These are phyloP conservation scores for Hyphodiscus sp. DNA, from an alignment of 2,329 filamentous ascomycete species.

Conservation along the genomic window DNA sequence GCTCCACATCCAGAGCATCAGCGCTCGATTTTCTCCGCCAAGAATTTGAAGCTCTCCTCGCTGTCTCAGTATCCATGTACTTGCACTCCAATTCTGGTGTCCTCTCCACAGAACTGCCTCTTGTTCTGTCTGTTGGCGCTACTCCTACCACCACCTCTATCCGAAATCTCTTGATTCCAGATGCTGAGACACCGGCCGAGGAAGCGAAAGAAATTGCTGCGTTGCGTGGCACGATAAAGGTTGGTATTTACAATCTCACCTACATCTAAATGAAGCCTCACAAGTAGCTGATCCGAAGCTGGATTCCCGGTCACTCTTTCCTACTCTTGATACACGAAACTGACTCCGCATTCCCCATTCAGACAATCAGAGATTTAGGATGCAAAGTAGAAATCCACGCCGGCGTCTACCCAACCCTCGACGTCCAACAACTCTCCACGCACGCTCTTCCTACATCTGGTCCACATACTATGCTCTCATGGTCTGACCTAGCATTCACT, in stretches of 20 bases:
- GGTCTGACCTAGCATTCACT: conserved; percentile 55
- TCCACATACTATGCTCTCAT: conserved; percentile 17
- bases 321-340: too few species aligned
- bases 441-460: conserved; percentile 44
- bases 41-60: conserved; percentile 51
- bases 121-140: conserved; percentile 65
- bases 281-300: too few species aligned
- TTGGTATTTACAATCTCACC: too few species aligned
- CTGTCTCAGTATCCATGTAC: conserved; percentile 36
- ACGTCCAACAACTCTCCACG: conserved; percentile 73
- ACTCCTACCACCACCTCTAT: conserved; percentile 66
- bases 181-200: conserved; percentile 19
- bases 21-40: conserved; percentile 52
- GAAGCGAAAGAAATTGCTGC: conserved; percentile 30
- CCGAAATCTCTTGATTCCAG: conserved; percentile 45
- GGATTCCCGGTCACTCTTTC: too few species aligned
- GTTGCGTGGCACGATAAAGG: conserved; percentile 31
- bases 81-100: conserved; percentile 1
- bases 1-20: conserved; percentile 43
- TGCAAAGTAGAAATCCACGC: conserved; percentile 64
- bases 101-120: conserved; percentile 12
- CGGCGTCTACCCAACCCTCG: conserved; percentile 68
- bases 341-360: conserved; percentile 24
- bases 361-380: conserved; percentile 31
- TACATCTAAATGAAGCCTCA: too few species aligned